A percentile compares a stretch with the other conserved stretches of the same genome.
These are phyloP conservation scores for Zymoseptoria pseudotritici DNA, from an alignment of 2,329 filamentous ascomycete genomes.

Conservation along the genomic window DNA sequence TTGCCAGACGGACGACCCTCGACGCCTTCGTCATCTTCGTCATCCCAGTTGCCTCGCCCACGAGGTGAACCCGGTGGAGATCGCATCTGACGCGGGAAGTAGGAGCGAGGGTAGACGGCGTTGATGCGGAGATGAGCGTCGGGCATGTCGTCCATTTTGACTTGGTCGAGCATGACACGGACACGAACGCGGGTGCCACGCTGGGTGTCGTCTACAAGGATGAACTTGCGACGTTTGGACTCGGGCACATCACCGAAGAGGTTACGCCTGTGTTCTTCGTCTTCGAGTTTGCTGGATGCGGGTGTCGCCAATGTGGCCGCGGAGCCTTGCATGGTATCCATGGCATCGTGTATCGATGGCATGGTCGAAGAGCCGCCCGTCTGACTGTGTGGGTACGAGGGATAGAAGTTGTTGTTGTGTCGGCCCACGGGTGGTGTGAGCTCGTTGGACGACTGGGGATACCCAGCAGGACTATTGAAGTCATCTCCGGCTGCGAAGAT, in stretches of 20 bases:
- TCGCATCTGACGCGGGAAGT: constrained; percentile 90
- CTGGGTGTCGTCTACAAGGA: constrained; percentile 84
- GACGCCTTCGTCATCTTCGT: constrained; percentile 46
- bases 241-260: constrained; percentile 86
- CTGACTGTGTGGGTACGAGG: constrained; percentile 56
- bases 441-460: constrained; percentile 54
- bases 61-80: constrained; percentile 69
- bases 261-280: constrained; percentile 54
- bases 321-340: constrained; percentile 37
- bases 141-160: constrained; percentile 91
- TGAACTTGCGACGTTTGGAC: constrained; percentile 90
- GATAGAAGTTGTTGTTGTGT: constrained; percentile 69
- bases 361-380: constrained; percentile 51
- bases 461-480: constrained; percentile 52
- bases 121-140: constrained; percentile 89
- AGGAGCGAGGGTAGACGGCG: constrained; percentile 83
- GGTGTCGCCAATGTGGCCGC: constrained; percentile 28
- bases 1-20: constrained; percentile 31
- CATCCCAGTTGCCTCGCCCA: constrained; percentile 66
- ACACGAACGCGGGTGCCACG: constrained; percentile 76
- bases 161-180: constrained; percentile 83
- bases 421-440: constrained; percentile 57
- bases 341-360: constrained; percentile 55
- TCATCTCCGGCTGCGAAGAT: constrained; percentile 50
- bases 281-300: constrained; percentile 40